Conservation (phyloP, 257 asterid species). For the Nicotiana tomentosiformis region DNA sequence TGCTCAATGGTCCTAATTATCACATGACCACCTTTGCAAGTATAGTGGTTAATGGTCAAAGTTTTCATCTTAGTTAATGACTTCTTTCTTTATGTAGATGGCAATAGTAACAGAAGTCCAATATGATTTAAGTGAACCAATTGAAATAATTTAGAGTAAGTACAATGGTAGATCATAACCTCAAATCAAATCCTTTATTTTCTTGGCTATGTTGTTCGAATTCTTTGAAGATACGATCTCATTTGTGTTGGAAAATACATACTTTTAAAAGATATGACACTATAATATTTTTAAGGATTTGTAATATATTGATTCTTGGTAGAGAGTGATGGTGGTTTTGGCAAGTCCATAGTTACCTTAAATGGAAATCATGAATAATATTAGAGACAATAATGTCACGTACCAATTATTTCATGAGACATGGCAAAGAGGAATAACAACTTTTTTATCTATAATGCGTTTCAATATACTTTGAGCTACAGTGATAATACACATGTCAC, state of each 20-base stretch:
- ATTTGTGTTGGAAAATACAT: neutral
- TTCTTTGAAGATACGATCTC: neutral
- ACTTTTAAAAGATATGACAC: neutral
- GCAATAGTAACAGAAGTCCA: neutral
- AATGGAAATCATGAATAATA: neutral
- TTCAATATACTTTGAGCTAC: neutral
- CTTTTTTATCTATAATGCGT: neutral
- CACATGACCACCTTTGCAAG: neutral
- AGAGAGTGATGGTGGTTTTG: too few relatives aligned
- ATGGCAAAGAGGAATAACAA: neutral
- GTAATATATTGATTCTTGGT: neutral
- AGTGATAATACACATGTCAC: constrained; percentile 9
- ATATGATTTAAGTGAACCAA: neutral
- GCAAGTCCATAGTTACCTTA: neutral
- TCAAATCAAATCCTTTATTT: neutral
- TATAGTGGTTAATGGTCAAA: neutral
- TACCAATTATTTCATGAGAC: neutral
- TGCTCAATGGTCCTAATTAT: neutral
- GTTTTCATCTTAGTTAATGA: neutral
- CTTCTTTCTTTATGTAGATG: neutral
- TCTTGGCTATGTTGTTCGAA: neutral
- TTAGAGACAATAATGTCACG: neutral
- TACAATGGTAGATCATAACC: neutral
- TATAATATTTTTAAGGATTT: neutral
- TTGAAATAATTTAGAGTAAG: neutral